These are phyloP conservation scores for Cucurbita maxima DNA, from an alignment of 306 rosid species.

Conservation along the genomic window DNA sequence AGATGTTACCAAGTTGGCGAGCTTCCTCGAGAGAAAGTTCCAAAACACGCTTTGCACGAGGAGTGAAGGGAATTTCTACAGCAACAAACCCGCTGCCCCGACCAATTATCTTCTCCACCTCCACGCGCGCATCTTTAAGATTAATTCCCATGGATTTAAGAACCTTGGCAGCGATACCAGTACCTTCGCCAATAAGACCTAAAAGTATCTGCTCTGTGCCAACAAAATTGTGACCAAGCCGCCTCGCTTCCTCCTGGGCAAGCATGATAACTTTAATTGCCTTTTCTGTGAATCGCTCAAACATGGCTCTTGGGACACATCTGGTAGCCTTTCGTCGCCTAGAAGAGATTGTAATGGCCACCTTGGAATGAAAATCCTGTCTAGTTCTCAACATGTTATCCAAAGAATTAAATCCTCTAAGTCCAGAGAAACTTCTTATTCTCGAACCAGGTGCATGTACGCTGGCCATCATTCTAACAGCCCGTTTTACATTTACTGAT, in stretches of 20 bases:
- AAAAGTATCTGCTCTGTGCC: constrained; percentile 98
- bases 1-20: constrained; percentile 74
- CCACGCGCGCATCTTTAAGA: constrained; percentile 95
- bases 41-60: constrained; percentile 96
- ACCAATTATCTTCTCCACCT: constrained; percentile 98
- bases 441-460: constrained; percentile 33
- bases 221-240: constrained; percentile 96
- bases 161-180: constrained; percentile 96
- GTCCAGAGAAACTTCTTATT: constrained; percentile 52
- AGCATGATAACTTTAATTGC: constrained; percentile 96
- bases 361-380: constrained; percentile 41
- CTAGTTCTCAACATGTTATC: constrained; percentile 45
- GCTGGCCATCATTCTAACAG: constrained; percentile 41
- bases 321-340: constrained; percentile 43
- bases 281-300: constrained; percentile 94
- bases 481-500: constrained; percentile 37
- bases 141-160: constrained; percentile 93
- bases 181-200: constrained; percentile 97
- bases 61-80: constrained; percentile 93
- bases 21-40: constrained; percentile 98
- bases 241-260: constrained; percentile 97
- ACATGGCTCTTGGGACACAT: constrained; percentile 76
- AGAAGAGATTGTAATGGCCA: constrained; percentile 34
- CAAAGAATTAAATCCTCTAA: constrained; percentile 46
- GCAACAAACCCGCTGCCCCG: constrained; percentile 99